Evolutionary conservation across 495 filamentous ascomycete species (phyloP), one percentile per base, ranked within the genome.

Genomic region (Opeltia flavorubescens): DNA sequence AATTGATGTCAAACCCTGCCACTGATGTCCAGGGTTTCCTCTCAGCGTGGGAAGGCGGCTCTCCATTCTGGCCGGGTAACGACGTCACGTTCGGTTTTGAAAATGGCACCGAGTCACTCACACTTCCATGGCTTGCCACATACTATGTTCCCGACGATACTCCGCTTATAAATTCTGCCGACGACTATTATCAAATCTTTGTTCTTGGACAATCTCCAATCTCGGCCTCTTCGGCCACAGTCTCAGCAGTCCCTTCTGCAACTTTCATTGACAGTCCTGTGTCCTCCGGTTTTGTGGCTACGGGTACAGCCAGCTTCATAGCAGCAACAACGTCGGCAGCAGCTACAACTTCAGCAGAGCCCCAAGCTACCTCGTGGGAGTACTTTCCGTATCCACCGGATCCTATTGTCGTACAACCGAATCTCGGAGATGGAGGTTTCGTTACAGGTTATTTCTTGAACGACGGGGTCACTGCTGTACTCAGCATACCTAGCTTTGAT

Each of bases 111-210:
- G 51, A 50, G 1, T 33, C 55, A 24, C 44, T 48, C 3, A 46
- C 50, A 29, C 29, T 48, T n/a, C 46, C 55, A 6, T 72, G 60
- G 57, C 43, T 63, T 2, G 68, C 66, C 7, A 29, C 65, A 8
- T 71, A 62, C 49, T 60, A 55, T 44, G 44, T 56, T 39, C 55
- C 56, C 9, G 50, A 53, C 4, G 41, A 48, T 23, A 69, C 65
- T 2, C 67, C 67, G 0, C 60, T 65, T 6, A 51, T 76, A 15
- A 60, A 60, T 23, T 74, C 66, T 18, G 69, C 64, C 6, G 66
- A 65, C 20, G 72, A 74, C 46, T 66, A 69, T 38, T 74, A 68
- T 55, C 65, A 70, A 47, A 68, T 60, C 52, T 72, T 71, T 51
- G 67, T 71, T 17, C 55, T 72, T 1, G 66, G 66, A 1, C 24